A percentile compares a stretch with the other conserved stretches of the same genome.
These are phyloP conservation scores for Sicyos edulis DNA, from an alignment of 306 rosid species.

Conservation along the genomic window DNA sequence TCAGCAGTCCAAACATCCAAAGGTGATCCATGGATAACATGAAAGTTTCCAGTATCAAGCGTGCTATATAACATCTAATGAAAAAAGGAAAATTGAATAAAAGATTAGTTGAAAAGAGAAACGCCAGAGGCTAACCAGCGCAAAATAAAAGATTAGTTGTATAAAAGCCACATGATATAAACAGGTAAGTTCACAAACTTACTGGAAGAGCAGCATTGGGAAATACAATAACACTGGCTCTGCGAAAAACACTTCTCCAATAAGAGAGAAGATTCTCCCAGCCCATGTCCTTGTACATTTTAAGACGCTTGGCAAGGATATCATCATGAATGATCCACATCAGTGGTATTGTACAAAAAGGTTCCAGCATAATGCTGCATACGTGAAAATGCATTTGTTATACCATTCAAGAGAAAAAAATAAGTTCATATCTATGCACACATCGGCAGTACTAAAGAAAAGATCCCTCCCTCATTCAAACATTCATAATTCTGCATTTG, in stretches of 20 bases:
- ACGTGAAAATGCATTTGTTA: constrained; percentile 34
- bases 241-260: constrained; percentile 72
- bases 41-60: constrained; percentile 87
- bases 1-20: constrained; percentile 83
- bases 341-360: constrained; percentile 87
- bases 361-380: constrained; percentile 98
- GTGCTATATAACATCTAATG: constrained; percentile 78
- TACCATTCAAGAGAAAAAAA: background rate
- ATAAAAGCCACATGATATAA: constrained; percentile 13
- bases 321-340: constrained; percentile 94
- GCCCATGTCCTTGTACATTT: constrained; percentile 54
- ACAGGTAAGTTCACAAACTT: constrained; percentile 28
- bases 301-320: constrained; percentile 68
- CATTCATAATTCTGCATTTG: background rate
- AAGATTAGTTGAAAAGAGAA: background rate
- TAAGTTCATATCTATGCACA: background rate
- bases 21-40: constrained; percentile 92
- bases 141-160: constrained; percentile 5
- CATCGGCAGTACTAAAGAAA: background rate
- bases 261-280: constrained; percentile 66
- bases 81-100: background rate
- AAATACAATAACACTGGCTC: constrained; percentile 77
- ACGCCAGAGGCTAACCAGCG: background rate
- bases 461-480: background rate
- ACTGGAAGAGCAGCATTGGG: constrained; percentile 90